Base-by-base conservation (phyloP, 164 flowering plant species). In the Umbellularia californica region DNA sequence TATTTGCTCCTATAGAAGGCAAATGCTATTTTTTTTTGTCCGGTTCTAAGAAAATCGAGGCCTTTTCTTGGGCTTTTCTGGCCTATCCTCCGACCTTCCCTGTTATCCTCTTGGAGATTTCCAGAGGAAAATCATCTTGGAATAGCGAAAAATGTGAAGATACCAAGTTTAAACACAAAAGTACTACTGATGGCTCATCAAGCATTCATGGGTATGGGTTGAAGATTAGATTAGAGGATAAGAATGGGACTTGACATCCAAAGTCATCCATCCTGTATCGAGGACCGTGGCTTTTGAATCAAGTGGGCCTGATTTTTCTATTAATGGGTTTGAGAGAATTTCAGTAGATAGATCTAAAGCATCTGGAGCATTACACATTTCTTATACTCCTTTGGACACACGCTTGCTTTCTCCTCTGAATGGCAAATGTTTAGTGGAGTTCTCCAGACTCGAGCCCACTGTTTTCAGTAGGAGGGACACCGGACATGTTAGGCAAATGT, bases 261-360 rank as follows among this genome's bases (percentile, higher is more conserved):
- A 50, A 73, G 58, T 74, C 35, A 30, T 30, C 93, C 95, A 30
- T 30, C 35, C 5, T 70, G 78, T 79, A 65, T 79, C 92, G 65
- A 87, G 97, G 83, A 79, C 90, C 72, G 89, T 92, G 68, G 94
- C 94, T 27, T 91, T 93, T 82, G 86, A 83, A 33, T 84, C 86
- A 15, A 77, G 77, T 27, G 77, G 78, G 28, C 72, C 75, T 7
- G 68, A 75, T 81, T 78, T 81, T 62, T 76, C 51, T 63, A 75
- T 9, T 65, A 74, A 75, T 72, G 84, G 75, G 50, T 47, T 77
- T 22, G 78, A 76, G 20, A 76, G 77, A 30, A 70, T 14, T 73
- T 63, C 72, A 68, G 19, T 68, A 23, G 77, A 62, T 70, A 20
- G 35, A 72, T 65, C 24, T 63, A 78, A 71, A 33, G 77, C 80